These are phyloP conservation scores for Plectranthus barbatus DNA, from an alignment of 257 asterid genomes.

Conservation along the genomic window DNA sequence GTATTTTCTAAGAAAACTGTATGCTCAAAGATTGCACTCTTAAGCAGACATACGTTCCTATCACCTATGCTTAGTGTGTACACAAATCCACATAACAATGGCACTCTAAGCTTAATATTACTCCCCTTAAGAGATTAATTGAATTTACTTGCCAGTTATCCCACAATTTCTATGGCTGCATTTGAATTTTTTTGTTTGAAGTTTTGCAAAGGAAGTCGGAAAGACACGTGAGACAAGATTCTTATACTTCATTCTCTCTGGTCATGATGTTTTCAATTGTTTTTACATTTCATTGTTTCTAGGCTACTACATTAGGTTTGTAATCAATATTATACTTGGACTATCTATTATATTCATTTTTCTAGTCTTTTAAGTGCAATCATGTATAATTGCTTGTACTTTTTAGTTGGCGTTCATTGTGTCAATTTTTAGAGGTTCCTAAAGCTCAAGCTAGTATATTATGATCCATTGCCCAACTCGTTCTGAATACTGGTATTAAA, in stretches of 20 bases:
- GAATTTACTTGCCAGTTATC: too few species aligned
- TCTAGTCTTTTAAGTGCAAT: not conserved
- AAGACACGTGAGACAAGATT: slow-evolving; percentile 74
- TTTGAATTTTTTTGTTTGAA: too few species aligned
- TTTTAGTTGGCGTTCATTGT: not conserved
- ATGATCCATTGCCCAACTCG: not conserved
- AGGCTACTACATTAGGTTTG: not conserved
- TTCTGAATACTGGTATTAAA: not conserved
- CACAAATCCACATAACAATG: too few species aligned
- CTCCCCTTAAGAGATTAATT: too few species aligned
- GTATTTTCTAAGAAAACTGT: too few species aligned
- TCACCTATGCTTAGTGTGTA: too few species aligned
- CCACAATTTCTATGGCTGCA: too few species aligned
- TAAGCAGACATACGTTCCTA: too few species aligned
- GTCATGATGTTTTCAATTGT: not conserved
- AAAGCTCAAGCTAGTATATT: not conserved
- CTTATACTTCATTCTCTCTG: slow-evolving; percentile 1
- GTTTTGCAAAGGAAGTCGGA: slow-evolving; percentile 95
- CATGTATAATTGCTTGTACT: not conserved
- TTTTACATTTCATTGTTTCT: not conserved
- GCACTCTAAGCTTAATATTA: too few species aligned
- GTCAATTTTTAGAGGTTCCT: not conserved
- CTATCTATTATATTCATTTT: not conserved
- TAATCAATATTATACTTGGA: not conserved
- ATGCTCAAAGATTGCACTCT: too few species aligned